phyloP scores from a whole-genome alignment of 1,284 basidiomycete genomes.

The Amylostereum chailletii region DNA sequence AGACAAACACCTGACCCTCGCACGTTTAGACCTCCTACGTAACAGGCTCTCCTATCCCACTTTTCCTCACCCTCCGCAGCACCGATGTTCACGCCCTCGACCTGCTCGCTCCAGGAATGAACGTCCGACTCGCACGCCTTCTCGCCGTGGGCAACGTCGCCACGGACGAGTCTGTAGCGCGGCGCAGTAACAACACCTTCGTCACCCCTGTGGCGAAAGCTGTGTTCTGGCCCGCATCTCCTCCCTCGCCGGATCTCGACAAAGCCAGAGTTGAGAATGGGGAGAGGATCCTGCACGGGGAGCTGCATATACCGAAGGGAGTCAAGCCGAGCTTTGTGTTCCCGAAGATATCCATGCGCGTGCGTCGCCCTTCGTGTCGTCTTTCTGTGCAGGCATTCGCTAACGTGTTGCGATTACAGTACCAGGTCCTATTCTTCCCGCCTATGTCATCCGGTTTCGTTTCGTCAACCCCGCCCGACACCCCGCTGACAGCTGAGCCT shows the following conservation, averaged over 20 bases:
- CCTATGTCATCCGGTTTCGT: conserved; percentile 39
- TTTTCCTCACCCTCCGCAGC: conserved; percentile 34
- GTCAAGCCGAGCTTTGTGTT: conserved; percentile 47
- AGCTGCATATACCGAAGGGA: conserved; percentile 36
- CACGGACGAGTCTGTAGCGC: conserved; percentile 27
- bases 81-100: conserved; percentile 41
- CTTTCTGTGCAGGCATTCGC: conserved; percentile 28
- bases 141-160: conserved; percentile 40
- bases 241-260: conserved; percentile 5
- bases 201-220: conserved; percentile 30
- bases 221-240: conserved; percentile 34
- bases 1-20: neutral
- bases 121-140: conserved; percentile 22
- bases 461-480: conserved; percentile 14
- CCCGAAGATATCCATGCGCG: conserved; percentile 39
- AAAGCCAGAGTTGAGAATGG: conserved; percentile 21
- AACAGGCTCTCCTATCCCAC: conserved; percentile 38
- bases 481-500: conserved; percentile 29
- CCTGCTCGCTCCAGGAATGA: conserved; percentile 30
- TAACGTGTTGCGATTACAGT: conserved; percentile 24
- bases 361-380: conserved; percentile 18
- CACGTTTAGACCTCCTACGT: conserved; percentile 35
- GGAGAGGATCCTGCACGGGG: conserved; percentile 36
- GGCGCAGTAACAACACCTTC: conserved; percentile 40
- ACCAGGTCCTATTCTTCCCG: conserved; percentile 35